Conservation (phyloP, 2,329 filamentous ascomycete genomes). For the Helotiales sp. region DNA sequence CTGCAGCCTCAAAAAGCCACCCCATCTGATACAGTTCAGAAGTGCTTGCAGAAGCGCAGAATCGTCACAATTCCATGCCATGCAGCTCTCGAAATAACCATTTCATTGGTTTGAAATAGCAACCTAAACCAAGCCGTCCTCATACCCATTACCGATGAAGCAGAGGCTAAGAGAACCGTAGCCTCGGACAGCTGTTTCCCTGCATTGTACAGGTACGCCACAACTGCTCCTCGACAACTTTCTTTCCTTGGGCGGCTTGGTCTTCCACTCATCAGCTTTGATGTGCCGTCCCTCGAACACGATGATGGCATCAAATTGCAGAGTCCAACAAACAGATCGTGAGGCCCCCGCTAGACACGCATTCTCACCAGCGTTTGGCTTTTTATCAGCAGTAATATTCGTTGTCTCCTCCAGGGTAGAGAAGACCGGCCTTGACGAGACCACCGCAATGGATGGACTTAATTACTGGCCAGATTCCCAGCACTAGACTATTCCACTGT, state of each 20-base stretch:
- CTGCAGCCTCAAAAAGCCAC: neutral
- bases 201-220: neutral
- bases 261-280: neutral
- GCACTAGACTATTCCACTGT: neutral
- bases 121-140: neutral
- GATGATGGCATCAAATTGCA: conserved; percentile 3
- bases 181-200: neutral
- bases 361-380: neutral
- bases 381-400: neutral
- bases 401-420: neutral
- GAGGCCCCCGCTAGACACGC: neutral
- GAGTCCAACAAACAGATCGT: neutral
- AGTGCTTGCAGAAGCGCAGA: neutral
- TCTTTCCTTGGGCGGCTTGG: neutral
- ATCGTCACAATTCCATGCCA: neutral
- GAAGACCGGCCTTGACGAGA: neutral
- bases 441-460: neutral
- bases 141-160: neutral
- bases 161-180: neutral
- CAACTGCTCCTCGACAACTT: neutral
- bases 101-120: neutral
- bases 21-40: neutral
- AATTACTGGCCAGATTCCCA: neutral
- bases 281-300: neutral
- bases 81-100: neutral